Base-by-base conservation (phyloP, 148 eudicot species). In the Beta vulgaris region DNA sequence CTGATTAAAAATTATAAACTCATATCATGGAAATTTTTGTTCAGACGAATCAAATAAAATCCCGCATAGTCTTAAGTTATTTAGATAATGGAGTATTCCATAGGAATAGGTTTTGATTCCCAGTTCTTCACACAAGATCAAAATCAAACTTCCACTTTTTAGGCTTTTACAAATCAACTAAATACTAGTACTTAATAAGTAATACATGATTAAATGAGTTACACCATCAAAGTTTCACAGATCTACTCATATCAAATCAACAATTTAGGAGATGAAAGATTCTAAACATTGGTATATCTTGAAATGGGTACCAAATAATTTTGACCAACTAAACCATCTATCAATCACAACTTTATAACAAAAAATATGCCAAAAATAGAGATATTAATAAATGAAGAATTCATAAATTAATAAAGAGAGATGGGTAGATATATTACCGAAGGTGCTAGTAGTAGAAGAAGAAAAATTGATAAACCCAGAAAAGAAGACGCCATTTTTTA, bases 371-470 rank as follows among this genome's bases (percentile, higher is more conserved):
- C 2, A 73, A 37, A 15, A 26, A 8, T 34, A 73, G 42, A 57
- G 21, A 58, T 0, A 19, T 16, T 26, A 28, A 65, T 48, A 14
- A 29, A 51, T 13, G 4, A 68, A 25, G 6, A 59, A 54, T 25
- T 73, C 37, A 65, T 13, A 35, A 10, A 31, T 37, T 49, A 55
- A 42, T 73, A 28, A 28, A 19, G 53, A 43, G 28, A 44, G 15
- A 70, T 1, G 28, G 73, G 43, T 35, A 73, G 69, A 69, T 60
- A 25, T 69, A 70, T 53, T 71, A 80, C 83, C 83, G 74, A 55
- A 64, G 79, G 16, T 10, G 79, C 71, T 32, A 71, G 49, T 1
- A 80, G 21, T 46, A 80, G 72, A n/a, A 78, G 29, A 13, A 80
- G 72, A 29, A 77, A 11, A n/a, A 58, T 55, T 10, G 72, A 75